Evolutionary conservation across 305 asterid species (phyloP), one percentile per base, ranked within the genome.

Genomic region (Fraxinus xanthoxyloides): DNA sequence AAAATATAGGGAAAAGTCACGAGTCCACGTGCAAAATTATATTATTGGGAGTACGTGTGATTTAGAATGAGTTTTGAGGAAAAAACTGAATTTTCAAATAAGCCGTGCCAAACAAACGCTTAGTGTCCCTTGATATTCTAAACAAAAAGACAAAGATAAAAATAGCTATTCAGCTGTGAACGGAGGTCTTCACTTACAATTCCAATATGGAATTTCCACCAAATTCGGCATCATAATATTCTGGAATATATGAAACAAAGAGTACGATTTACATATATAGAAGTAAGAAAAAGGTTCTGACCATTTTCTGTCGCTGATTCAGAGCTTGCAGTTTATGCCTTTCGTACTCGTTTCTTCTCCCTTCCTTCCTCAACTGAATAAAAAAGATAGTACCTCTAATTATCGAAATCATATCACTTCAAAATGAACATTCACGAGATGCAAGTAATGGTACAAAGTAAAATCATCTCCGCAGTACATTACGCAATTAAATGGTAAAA

Each of bases 261-360:
- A 46, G 67, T 43, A 32, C 40, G 12, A 38, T 54, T 21, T 12
- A 48, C 8, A 79, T 34, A 76, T 19, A 43, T 15, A 24, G 43
- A 56, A 70, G 23, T 4, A 26, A 65, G 40, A 72, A 51, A 28
- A 48, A 82, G 79, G 85, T 82, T 75, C 92, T 84, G 83, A 97
- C 99, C 97, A 97, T 89, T 85, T 97, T 97, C 88, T 97, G 99
- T 48, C 99, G 97, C 82, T 95, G 99, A 88, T 97, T 97, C 89
- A 97, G 77, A 78, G 99, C 94, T 89, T 89, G 99, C 88, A 97
- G 82, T 88, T 97, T 97, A 87, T 97, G 98, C 82, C 99, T 91
- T 82, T 97, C 99, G 81, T 93, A 95, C 87, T 97, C 99, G 46
- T 95, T 97, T 89, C 94, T 91, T 90, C 99, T 91, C 77, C 99